Conservation (phyloP, 2,329 filamentous ascomycete species). For the Bisporella sp. region DNA sequence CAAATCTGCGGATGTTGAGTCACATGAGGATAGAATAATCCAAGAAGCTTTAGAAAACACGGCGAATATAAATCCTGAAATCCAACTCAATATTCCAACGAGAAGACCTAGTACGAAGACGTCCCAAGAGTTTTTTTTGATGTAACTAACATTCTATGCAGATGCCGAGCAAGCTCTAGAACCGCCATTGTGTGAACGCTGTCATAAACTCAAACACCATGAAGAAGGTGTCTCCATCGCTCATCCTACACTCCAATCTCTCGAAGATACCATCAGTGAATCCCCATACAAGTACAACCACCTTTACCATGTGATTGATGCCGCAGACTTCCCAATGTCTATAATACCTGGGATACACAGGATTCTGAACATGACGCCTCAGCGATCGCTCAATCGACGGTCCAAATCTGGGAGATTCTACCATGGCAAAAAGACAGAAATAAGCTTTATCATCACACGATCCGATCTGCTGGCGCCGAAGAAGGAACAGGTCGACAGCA, state of each 20-base stretch:
- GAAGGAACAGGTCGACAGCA: slow-evolving; percentile 73
- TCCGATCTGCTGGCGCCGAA: slow-evolving; percentile 79
- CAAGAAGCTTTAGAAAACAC: slow-evolving; percentile 25
- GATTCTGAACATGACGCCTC: slow-evolving; percentile 62
- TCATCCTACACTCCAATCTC: slow-evolving; percentile 73
- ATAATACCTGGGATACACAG: slow-evolving; percentile 70
- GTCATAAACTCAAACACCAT: slow-evolving; percentile 76
- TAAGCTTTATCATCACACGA: slow-evolving; percentile 87
- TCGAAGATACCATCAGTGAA: slow-evolving; percentile 78
- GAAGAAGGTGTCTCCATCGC: slow-evolving; percentile 63
- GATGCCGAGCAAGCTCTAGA: slow-evolving; percentile 5
- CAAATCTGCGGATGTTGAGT: background rate
- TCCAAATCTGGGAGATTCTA: slow-evolving; percentile 60
- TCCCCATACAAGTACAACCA: slow-evolving; percentile 89
- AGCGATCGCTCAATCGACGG: slow-evolving; percentile 75
- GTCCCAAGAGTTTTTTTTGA: background rate
- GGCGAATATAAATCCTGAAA: background rate
- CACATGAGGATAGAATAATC: slow-evolving; percentile 40
- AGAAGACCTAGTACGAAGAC: background rate
- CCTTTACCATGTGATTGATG: slow-evolving; percentile 91
- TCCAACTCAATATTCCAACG: background rate
- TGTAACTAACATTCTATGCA: background rate
- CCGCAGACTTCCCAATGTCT: slow-evolving; percentile 95
- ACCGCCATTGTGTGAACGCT: slow-evolving; percentile 73
- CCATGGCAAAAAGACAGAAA: slow-evolving; percentile 61